Percentiles rank a stretch among this genome's conserved stretches.
These are phyloP conservation scores for Croton setiger DNA, from an alignment of 441 rosid species.

Conservation along the genomic window DNA sequence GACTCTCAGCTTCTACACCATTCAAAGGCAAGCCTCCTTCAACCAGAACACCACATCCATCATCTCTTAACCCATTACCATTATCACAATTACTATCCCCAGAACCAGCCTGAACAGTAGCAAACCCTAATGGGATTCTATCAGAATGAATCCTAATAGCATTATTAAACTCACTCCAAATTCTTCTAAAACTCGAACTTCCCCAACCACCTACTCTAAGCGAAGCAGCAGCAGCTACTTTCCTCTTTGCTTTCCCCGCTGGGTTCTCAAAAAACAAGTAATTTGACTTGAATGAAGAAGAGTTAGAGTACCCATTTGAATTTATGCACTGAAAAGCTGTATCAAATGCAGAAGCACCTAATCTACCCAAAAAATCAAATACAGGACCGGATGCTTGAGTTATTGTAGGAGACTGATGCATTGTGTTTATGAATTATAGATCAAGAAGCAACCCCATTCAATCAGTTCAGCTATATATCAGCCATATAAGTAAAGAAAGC, in stretches of 20 bases:
- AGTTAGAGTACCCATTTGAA: conserved; percentile 43
- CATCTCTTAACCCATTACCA: conserved; percentile 42
- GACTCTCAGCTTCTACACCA: conserved; percentile 41
- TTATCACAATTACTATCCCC: conserved; percentile 31
- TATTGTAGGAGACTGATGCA: conserved; percentile 61
- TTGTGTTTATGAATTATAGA: conserved; percentile 18
- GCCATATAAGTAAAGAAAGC: background rate
- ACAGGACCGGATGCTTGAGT: conserved; percentile 50
- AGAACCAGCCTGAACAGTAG: conserved; percentile 49
- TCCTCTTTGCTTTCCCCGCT: conserved; percentile 28
- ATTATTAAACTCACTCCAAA: conserved; percentile 62
- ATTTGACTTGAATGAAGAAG: conserved; percentile 46
- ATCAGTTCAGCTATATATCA: conserved; percentile 9
- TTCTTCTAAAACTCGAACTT: conserved; percentile 32
- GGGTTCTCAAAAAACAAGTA: conserved; percentile 44
- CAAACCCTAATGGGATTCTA: conserved; percentile 79
- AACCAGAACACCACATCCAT: conserved; percentile 45
- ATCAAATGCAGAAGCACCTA: conserved; percentile 43
- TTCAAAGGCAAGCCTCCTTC: conserved; percentile 59
- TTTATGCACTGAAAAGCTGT: conserved; percentile 31
- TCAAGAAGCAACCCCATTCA: conserved; percentile 26
- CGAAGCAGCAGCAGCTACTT: conserved; percentile 46
- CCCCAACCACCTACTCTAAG: conserved; percentile 45
- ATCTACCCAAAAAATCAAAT: conserved; percentile 46
- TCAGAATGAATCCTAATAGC: conserved; percentile 63